Evolutionary conservation across 306 rosid species (phyloP).

Genomic region (Spatholobus suberectus): DNA sequence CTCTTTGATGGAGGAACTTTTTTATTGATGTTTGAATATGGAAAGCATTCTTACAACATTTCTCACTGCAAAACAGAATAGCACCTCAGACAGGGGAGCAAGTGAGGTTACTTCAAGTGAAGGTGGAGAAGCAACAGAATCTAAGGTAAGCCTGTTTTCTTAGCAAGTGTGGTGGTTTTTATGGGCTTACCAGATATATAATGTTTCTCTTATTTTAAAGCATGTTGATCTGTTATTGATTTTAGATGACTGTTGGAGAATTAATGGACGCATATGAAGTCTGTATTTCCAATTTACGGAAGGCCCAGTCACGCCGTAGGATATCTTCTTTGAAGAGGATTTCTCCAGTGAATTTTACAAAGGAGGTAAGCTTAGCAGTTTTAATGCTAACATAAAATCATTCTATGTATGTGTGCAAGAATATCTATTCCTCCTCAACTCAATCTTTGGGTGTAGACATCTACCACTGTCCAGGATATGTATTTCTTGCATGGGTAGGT

Average conservation of each 20-base stretch:
- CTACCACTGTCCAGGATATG: constrained; percentile 14
- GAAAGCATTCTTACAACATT: constrained; percentile 43
- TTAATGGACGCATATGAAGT: constrained; percentile 80
- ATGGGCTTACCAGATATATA: constrained; percentile 30
- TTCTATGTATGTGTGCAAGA: not conserved
- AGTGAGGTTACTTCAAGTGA: constrained; percentile 54
- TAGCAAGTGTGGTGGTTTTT: constrained; percentile 7
- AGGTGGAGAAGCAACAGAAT: constrained; percentile 56
- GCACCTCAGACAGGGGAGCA: constrained; percentile 52
- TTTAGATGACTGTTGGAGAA: constrained; percentile 83
- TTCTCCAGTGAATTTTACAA: constrained; percentile 87
- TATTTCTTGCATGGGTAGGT: constrained; percentile 7
- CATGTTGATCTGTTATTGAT: constrained; percentile 45
- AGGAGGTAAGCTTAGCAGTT: constrained; percentile 60
- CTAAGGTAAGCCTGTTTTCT: constrained; percentile 61
- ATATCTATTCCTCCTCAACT: constrained; percentile 29
- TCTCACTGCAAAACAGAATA: constrained; percentile 65
- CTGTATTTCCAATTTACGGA: constrained; percentile 78
- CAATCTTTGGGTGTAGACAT: not conserved
- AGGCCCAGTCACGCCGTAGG: constrained; percentile 68
- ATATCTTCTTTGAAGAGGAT: constrained; percentile 73
- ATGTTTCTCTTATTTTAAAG: constrained; percentile 34
- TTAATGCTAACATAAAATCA: constrained; percentile 30
- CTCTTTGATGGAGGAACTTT: constrained; percentile 27
- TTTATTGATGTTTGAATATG: constrained; percentile 41